phyloP scores from a whole-genome alignment of 495 filamentous ascomycete species.

The Platismatia glauca region DNA sequence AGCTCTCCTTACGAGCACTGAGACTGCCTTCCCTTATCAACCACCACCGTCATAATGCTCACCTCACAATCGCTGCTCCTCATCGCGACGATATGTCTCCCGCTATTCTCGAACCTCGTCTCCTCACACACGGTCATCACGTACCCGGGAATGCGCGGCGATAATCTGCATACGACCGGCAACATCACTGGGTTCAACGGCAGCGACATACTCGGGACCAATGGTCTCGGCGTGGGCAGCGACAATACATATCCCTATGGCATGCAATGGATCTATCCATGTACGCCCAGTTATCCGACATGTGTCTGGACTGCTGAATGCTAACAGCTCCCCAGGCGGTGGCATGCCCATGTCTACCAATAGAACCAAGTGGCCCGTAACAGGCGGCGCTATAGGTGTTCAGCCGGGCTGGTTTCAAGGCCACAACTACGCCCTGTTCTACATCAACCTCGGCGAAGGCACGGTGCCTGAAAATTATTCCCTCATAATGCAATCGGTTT shows the following conservation, averaged over 20 bases:
- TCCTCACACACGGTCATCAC: constrained; percentile 81
- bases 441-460: constrained; percentile 90
- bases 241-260: constrained; percentile 64
- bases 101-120: constrained; percentile 43
- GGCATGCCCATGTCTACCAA: constrained; percentile 72
- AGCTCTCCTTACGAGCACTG: not conserved
- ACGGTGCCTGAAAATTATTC: constrained; percentile 82
- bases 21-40: not conserved
- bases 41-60: constrained; percentile 7
- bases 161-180: constrained; percentile 77
- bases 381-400: constrained; percentile 74
- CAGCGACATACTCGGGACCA: constrained; percentile 34
- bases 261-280: constrained; percentile 98
- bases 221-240: constrained; percentile 41
- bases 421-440: constrained; percentile 75
- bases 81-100: constrained; percentile 25
- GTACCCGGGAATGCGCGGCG: constrained; percentile 90
- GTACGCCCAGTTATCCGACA: constrained; percentile 44
- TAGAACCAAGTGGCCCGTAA: constrained; percentile 83
- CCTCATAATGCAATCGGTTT: constrained; percentile 69
- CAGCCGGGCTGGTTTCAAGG: constrained; percentile 96
- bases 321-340: constrained; percentile 52
- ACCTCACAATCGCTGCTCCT: constrained; percentile 10
- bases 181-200: constrained; percentile 39
- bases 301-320: not conserved